Evolutionary conservation across 768 basidiomycete species (phyloP).

Genomic region (Melanogaster broomeanus): DNA sequence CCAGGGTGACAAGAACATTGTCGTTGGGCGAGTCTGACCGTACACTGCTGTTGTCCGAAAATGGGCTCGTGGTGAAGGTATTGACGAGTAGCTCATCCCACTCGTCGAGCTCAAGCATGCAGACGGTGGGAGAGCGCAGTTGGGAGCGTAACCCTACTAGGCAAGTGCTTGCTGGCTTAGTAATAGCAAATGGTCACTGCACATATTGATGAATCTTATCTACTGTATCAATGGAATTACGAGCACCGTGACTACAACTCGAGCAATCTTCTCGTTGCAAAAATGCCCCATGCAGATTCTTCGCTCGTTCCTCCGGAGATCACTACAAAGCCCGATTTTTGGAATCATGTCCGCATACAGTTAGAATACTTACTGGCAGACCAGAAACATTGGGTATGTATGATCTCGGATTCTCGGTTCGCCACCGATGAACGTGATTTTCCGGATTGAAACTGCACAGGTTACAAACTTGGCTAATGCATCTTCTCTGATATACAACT

Average conservation of each 20-base stretch:
- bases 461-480: constrained; percentile 88
- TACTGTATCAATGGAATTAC: constrained; percentile 10
- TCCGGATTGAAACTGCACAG: constrained; percentile 36
- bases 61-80: constrained; percentile 1
- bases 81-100: constrained; percentile 23
- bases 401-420: constrained; percentile 2
- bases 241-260: neutral
- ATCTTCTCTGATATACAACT: constrained; percentile 76
- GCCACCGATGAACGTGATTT: constrained; percentile 7
- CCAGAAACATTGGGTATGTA: constrained; percentile 79
- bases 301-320: constrained; percentile 71
- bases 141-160: neutral
- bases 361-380: constrained; percentile 62
- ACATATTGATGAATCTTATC: too few species aligned
- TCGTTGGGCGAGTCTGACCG: neutral
- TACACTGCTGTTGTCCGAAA: neutral
- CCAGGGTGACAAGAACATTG: neutral
- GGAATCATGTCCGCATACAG: constrained; percentile 71
- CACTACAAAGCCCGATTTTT: constrained; percentile 74
- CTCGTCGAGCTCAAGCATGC: constrained; percentile 30
- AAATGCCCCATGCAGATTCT: constrained; percentile 85
- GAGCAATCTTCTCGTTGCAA: too few species aligned
- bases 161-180: constrained; percentile 5
- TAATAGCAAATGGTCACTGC: too few species aligned
- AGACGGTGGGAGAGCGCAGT: constrained; percentile 22